Base-by-base conservation (phyloP, 441 rosid species). In the Flueggea neowawraea region DNA sequence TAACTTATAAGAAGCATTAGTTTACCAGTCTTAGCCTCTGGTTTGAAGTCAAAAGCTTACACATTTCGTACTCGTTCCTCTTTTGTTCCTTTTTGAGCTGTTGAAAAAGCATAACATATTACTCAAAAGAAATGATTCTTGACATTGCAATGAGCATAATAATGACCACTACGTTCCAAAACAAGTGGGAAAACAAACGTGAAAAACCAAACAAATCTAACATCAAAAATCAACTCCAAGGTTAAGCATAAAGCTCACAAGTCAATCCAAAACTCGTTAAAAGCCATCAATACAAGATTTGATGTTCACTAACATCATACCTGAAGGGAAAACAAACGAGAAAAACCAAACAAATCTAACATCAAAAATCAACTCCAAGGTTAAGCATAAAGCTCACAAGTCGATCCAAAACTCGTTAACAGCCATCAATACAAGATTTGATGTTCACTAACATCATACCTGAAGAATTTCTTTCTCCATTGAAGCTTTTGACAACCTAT, bases 51-150 rank as follows among this genome's bases (percentile, higher is more conserved):
- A 73, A 70, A 51, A 87, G 72, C 73, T 87, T 65, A 31, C 83
- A 88, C 75, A 77, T 84, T 83, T 84, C 89, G 12, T 73, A 80
- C 61, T 77, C 76, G 60, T 74, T 78, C 70, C 79, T 83, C 76
- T 95, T 83, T 64, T 82, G 83, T 64, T 84, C 94, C 78, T 91
- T 94, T 75, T 80, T 90, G n/a, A 89, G 86, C 97, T 93, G 83
- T 63, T 59, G 67, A 10, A 55, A 68, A 58, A 76, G 75, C 15
- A 33, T 54, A 64, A 8, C 36, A 55, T 28, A 12, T 55, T 10
- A 55, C 9, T 10, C 50, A 47, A 47, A 47, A 22, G n/a, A 47
- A 14, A 47, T 10, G 50, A 0, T 12, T 47, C 50, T 4, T 47
- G 33, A 22, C 22, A 6, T 12, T 31, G 6, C 12, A 45, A 22